Base-by-base conservation (phyloP, 129 eudicot species). In the Silybum marianum region DNA sequence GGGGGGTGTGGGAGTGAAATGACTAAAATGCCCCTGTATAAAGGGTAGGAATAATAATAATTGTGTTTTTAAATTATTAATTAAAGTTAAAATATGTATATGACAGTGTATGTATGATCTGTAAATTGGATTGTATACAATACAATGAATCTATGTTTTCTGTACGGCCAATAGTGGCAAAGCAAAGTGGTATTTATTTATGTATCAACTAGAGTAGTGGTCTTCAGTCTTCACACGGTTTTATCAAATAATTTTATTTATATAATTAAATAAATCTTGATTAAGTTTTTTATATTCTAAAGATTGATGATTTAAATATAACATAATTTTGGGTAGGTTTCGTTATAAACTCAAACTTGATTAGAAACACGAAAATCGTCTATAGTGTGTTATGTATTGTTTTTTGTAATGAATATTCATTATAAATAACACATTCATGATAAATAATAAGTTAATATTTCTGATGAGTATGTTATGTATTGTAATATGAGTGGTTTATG, bases 61-160 rank as follows among this genome's bases (percentile, higher is more conserved):
- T 83, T 77, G 86, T 78, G 78, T 77, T 71, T 77, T 71, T 71
- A 25, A 58, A 77, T 71, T 38, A 71, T 62, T 62, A 32, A 32
- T 32, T 32, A 32, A 32, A 32, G 36, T 32, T 32, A 32, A 19
- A 60, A 60, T 60, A 0, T 60, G 13, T 62, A 78, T 71, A 44
- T 77, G 86, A 71, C 86, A 71, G 82, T 83, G 86, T 77, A 83
- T 83, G 82, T 77, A 71, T 83, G 86, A 83, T 83, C 86, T 83
- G 86, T 77, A 36, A 83, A 63, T 38, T 67, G 66, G 22, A 68
- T 71, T 75, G 63, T 25, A 83, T 83, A 77, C 34, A 76, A 83
- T 83, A 77, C 78, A 83, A 77, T 77, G 82, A 77, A 83, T 83
- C 86, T 77, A 78, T 71, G 72, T 66, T 34, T 51, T 77, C 30